Evolutionary conservation across 768 basidiomycete genomes (phyloP), one percentile per base, ranked within the genome.

Genomic region (Rhodotorula kratochvilovae): DNA sequence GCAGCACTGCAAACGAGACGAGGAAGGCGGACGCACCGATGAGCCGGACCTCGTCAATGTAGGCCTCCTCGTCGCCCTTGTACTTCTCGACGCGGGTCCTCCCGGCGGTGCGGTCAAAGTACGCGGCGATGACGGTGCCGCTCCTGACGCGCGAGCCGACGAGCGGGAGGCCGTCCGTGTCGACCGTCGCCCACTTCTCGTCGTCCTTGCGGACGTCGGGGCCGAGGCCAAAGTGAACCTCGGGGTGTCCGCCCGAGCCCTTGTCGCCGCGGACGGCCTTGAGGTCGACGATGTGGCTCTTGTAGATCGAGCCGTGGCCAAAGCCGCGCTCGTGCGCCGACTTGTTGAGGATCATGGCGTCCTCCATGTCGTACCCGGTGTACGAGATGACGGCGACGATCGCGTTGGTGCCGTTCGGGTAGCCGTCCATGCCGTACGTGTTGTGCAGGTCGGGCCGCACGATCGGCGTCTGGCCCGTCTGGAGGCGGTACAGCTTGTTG

Each of bases 311-410:
- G 36, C 96, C 96, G 79, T 98, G 95, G 1, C 85, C 93, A 79
- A 99, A 99, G 0, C 96, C 96, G 43, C 96, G 89, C 82, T 99
- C 96, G 79, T 99, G 93, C 5, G 92, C 89, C 1, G 94, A 98
- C 82, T 99, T 99, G 81, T 99, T 99, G 62, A 99, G 83, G 76
- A 99, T 99, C 96, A 99, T 99, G 75, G 96, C 96, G 77, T 99
- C 96, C 82, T 99, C 96, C 96, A 99, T 99, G 80, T 99, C 96
- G 81, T 99, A 99, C 7, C 96, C 96, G 7, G 96, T 99, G 79
- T 99, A 99, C 1, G 96, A 99, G 77, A 99, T 98, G 78, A 99
- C 96, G n/a, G 96, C 96, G 60, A 99, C 96, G 70, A 99, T 84
- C 29, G 96, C 96, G 80, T 99, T 99, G 56, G 90, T 97, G 25